phyloP scores from a whole-genome alignment of 352 stramenopile genomes.

The Globisporangium iwayamae region DNA sequence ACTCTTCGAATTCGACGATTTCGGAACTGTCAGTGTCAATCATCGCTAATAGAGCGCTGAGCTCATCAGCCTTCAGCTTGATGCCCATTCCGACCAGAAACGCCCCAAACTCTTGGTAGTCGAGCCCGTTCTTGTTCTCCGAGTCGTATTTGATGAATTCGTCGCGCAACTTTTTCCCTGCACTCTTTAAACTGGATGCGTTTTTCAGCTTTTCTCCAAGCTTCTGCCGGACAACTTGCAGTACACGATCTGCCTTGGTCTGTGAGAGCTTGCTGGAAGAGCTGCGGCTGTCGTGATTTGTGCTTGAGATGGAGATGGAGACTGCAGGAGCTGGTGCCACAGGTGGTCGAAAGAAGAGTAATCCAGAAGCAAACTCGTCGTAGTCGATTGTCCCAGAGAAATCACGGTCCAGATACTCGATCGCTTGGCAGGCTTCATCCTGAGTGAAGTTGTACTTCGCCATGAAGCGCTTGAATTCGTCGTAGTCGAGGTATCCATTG shows the following conservation, averaged over 20 bases:
- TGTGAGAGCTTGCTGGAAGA: slow-evolving; percentile 3
- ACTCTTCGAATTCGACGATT: slow-evolving; percentile 46
- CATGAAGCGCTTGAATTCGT: slow-evolving; percentile 73
- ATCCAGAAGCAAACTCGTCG: slow-evolving; percentile 58
- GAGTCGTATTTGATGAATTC: slow-evolving; percentile 54
- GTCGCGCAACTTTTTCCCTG: slow-evolving; percentile 19
- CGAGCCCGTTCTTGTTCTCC: slow-evolving; percentile 41
- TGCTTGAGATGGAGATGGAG: background rate
- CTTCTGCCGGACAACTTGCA: slow-evolving; percentile 22
- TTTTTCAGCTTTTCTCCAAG: slow-evolving; percentile 24
- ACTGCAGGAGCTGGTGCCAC: background rate
- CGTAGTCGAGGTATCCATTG: slow-evolving; percentile 59
- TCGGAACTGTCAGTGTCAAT: slow-evolving; percentile 45
- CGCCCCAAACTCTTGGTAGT: slow-evolving; percentile 60
- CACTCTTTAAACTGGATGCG: slow-evolving; percentile 14
- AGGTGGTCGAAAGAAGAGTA: slow-evolving; percentile 62
- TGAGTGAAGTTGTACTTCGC: slow-evolving; percentile 46
- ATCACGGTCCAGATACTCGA: slow-evolving; percentile 56
- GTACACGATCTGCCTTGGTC: slow-evolving; percentile 21
- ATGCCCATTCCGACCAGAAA: slow-evolving; percentile 54
- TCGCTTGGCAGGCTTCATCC: slow-evolving; percentile 38
- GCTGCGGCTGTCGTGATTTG: background rate
- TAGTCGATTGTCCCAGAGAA: slow-evolving; percentile 69
- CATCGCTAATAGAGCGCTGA: slow-evolving; percentile 31
- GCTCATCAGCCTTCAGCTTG: slow-evolving; percentile 42